A percentile compares a stretch with the other conserved stretches of the same genome.
These are phyloP conservation scores for Balakata baccata DNA, from an alignment of 345 rosid genomes.

Conservation along the genomic window DNA sequence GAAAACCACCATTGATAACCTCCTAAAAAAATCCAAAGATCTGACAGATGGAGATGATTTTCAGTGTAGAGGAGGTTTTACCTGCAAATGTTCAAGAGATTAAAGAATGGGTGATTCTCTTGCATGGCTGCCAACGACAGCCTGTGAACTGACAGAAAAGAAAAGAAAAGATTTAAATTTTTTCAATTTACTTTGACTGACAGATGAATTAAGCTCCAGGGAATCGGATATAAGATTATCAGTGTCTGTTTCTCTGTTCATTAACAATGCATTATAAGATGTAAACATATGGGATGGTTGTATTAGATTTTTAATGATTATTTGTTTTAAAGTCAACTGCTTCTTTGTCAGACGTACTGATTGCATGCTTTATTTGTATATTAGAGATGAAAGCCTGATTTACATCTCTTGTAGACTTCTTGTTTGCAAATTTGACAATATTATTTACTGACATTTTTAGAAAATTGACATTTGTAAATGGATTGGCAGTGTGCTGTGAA, in stretches of 20 bases:
- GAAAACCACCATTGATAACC: too few species aligned
- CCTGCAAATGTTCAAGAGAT: background rate
- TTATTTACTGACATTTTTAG: background rate
- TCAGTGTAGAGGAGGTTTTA: background rate
- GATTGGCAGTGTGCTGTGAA: slow-evolving; percentile 69
- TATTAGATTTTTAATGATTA: too few species aligned
- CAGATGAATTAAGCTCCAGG: too few species aligned
- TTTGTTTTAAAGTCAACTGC: too few species aligned
- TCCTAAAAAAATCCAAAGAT: too few species aligned
- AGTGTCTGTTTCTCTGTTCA: background rate
- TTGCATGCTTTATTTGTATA: background rate
- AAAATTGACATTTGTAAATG: slow-evolving; percentile 2
- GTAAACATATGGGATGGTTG: too few species aligned
- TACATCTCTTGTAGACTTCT: background rate
- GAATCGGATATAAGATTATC: too few species aligned
- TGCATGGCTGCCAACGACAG: background rate
- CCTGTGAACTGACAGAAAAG: background rate
- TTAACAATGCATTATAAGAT: too few species aligned
- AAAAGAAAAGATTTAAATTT: too few species aligned
- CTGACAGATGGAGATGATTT: background rate
- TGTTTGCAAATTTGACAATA: background rate
- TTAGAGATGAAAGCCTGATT: background rate
- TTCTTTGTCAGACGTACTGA: too few species aligned
- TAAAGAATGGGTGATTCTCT: background rate
- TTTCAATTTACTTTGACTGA: too few species aligned